A percentile compares a stretch with the other conserved stretches of the same genome.
phyloP scores from a whole-genome alignment of 352 stramenopile species.

The Phytopythium delawarense region DNA sequence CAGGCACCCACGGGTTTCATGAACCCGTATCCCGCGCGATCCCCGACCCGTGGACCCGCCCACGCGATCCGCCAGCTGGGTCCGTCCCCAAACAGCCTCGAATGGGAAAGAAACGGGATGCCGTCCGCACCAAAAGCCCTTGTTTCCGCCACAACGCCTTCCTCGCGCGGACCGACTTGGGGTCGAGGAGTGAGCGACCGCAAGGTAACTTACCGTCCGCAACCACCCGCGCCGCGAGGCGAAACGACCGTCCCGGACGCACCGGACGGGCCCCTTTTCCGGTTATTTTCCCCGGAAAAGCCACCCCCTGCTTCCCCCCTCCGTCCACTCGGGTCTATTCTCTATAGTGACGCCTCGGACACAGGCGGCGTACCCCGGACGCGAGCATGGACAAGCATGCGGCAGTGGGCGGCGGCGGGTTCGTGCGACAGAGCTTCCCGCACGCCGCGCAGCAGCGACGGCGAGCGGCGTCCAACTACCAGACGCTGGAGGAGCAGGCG shows the following conservation, averaged over 20 bases:
- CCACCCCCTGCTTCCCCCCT: not conserved
- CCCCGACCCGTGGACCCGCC: not conserved
- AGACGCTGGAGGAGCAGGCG: constrained; percentile 65
- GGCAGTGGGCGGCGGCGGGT: constrained; percentile 1
- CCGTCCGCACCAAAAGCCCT: not conserved
- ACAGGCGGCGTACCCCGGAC: not conserved
- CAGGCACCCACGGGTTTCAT: not conserved
- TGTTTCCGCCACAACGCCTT: too few species aligned
- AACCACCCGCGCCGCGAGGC: not conserved
- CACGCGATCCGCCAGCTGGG: constrained; percentile 3
- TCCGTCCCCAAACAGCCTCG: not conserved
- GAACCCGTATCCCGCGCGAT: not conserved
- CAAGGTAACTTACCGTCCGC: not conserved
- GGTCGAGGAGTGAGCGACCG: not conserved
- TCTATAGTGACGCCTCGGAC: not conserved
- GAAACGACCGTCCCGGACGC: not conserved
- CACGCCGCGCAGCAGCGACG: constrained; percentile 25
- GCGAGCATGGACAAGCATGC: constrained; percentile 7
- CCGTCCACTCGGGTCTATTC: not conserved
- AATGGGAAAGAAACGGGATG: not conserved
- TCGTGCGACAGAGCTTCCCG: constrained; percentile 1
- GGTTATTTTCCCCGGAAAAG: constrained; percentile 3
- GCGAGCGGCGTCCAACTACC: constrained; percentile 73
- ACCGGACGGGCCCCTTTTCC: not conserved
- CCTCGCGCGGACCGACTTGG: not conserved